Percentiles rank a stretch among this genome's conserved stretches.
phyloP scores from a whole-genome alignment of 2,329 filamentous ascomycete genomes.

The Alternaria solani region DNA sequence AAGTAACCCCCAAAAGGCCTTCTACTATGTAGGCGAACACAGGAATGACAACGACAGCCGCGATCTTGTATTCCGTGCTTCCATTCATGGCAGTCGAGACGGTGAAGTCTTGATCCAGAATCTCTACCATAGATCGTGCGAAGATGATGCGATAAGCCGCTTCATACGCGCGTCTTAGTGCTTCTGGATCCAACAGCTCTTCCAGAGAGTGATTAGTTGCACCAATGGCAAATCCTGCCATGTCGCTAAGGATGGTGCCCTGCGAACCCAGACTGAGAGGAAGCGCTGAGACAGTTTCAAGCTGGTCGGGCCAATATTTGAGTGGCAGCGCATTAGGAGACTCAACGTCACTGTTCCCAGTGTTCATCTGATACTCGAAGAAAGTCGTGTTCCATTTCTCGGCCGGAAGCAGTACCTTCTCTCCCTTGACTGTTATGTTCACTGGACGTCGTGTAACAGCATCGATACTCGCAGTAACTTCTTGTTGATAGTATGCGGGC shows the following conservation, averaged over 20 bases:
- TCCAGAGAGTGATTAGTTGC: constrained; percentile 31
- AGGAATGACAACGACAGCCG: constrained; percentile 51
- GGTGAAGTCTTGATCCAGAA: constrained; percentile 28
- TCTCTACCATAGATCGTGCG: constrained; percentile 44
- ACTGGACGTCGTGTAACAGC: not conserved
- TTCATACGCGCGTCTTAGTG: constrained; percentile 48
- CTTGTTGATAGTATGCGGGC: constrained; percentile 56
- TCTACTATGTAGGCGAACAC: constrained; percentile 52
- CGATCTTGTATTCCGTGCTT: constrained; percentile 23
- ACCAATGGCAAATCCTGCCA: constrained; percentile 53
- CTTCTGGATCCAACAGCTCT: constrained; percentile 47
- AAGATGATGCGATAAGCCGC: constrained; percentile 56
- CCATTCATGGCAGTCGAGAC: constrained; percentile 22
- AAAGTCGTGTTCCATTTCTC: constrained; percentile 50
- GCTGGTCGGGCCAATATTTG: constrained; percentile 15
- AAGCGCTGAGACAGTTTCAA: constrained; percentile 4
- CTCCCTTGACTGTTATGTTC: constrained; percentile 24
- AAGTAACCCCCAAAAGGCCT: constrained; percentile 40
- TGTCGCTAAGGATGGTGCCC: constrained; percentile 17
- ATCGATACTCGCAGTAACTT: constrained; percentile 54
- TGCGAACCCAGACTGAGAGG: constrained; percentile 18
- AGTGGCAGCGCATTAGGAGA: constrained; percentile 22
- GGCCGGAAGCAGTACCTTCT: constrained; percentile 31
- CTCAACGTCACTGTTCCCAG: not conserved
- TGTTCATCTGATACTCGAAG: constrained; percentile 46